phyloP scores from a whole-genome alignment of 2,329 filamentous ascomycete species.

The Penicillium sclerotiorum region DNA sequence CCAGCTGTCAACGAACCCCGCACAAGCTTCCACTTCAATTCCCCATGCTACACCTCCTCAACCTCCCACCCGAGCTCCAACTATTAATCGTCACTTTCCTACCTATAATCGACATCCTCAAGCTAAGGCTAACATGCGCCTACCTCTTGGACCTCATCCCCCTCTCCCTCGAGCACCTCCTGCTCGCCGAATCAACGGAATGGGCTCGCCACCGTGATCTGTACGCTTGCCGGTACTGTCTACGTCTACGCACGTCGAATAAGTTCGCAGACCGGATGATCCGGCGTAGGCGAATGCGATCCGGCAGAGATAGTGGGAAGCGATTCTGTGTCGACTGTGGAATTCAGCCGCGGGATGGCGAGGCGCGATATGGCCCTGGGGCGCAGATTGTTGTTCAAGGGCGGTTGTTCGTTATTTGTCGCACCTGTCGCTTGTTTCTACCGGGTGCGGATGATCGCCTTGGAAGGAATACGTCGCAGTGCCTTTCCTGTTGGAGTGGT shows the following conservation, averaged over 20 bases:
- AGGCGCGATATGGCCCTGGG: slow-evolving; percentile 30
- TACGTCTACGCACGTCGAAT: slow-evolving; percentile 28
- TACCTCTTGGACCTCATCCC: slow-evolving; percentile 30
- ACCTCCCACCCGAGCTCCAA: slow-evolving; percentile 37
- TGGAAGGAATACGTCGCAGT: slow-evolving; percentile 13
- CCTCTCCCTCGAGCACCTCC: slow-evolving; percentile 24
- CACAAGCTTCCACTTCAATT: background rate
- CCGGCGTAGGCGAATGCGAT: slow-evolving; percentile 20
- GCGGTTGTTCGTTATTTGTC: slow-evolving; percentile 25
- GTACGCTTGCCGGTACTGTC: too few species aligned
- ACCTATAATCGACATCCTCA: slow-evolving; percentile 26
- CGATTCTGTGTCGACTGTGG: slow-evolving; percentile 35
- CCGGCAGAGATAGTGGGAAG: slow-evolving; percentile 21
- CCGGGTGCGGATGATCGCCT: slow-evolving; percentile 12
- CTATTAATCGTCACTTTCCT: slow-evolving; percentile 28
- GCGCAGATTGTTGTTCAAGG: slow-evolving; percentile 25
- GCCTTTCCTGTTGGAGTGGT: slow-evolving; percentile 15
- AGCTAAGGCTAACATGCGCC: slow-evolving; percentile 29
- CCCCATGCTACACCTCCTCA: slow-evolving; percentile 17
- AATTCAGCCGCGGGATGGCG: slow-evolving; percentile 22
- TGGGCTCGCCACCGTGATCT: slow-evolving; percentile 24
- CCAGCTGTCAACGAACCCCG: background rate
- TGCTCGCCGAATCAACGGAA: slow-evolving; percentile 24
- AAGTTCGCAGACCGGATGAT: slow-evolving; percentile 33
- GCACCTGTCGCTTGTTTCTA: slow-evolving; percentile 23